Evolutionary conservation across 176 grass and related monocot genomes (phyloP).

Genomic region (Eleusine indica): DNA sequence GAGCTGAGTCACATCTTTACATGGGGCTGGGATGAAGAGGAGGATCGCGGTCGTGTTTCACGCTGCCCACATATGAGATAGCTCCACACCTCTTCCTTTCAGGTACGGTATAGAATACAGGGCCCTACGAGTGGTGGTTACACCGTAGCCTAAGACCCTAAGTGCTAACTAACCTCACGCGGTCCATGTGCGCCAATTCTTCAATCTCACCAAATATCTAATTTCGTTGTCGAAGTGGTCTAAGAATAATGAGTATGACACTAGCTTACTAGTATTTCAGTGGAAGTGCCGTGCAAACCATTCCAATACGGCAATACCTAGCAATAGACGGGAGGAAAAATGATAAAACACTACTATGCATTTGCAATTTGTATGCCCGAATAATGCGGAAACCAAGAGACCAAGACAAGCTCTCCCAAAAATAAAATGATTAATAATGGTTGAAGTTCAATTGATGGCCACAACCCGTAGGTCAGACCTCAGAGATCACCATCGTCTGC

Average conservation of each 20-base stretch:
- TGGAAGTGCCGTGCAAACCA: neutral
- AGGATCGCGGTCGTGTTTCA: neutral
- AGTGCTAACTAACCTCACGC: neutral
- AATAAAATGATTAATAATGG: neutral
- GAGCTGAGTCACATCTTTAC: slow-evolving; percentile 41
- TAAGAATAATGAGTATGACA: no score
- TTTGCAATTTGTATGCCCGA: neutral
- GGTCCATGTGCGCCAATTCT: neutral
- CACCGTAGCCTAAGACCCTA: neutral
- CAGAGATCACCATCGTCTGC: neutral
- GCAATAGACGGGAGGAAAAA: no score
- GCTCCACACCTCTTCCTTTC: neutral
- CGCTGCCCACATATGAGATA: neutral
- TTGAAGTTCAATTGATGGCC: neutral
- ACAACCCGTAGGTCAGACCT: neutral
- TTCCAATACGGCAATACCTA: no score
- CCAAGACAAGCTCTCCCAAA: neutral
- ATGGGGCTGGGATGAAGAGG: neutral
- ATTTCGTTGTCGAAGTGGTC: neutral
- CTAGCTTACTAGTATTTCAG: no score
- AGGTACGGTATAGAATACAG: neutral
- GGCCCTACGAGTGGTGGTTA: neutral
- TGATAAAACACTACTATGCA: neutral
- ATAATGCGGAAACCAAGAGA: neutral
- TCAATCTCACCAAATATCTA: neutral